Base-by-base conservation (phyloP, 1,284 basidiomycete genomes). In the Dichomitus squalens region DNA sequence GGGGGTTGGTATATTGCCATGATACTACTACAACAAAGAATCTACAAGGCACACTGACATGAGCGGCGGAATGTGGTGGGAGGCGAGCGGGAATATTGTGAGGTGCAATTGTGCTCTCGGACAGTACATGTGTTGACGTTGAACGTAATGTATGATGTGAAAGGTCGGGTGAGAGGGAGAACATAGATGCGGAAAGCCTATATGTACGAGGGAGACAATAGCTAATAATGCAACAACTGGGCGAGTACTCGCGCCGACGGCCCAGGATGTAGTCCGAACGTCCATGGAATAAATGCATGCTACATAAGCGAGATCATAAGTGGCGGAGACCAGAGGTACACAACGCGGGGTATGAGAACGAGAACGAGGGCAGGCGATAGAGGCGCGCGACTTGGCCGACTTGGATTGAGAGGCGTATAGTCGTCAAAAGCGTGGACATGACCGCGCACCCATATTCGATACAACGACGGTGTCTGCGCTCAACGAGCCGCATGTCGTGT, bases 211-310 rank as follows among this genome's bases (percentile, higher is more conserved):
- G 25, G 25, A 33, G 29, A 20, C 27, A 7, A 41, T 44, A 51
- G 33, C 62, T 64, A 64, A 54, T 64, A 64, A 64, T 64, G 62
- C 62, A 64, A 64, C 62, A 64, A 34, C 41, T 49, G 58, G 48
- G 55, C 53, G 49, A 35, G 33, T 29, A 33, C 40, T 31, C 16
- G 46, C 29, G 18, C 35, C 23, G 27, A 40, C 31, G 23, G 49
- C 49, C 54, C 54, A 51, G 55, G 49, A 57, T 27, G 44, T 49
- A 36, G 55, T 57, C 55, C 55, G 31, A 36, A 48, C 54, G 52
- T 53, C 51, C 52, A 52, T 50, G 40, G 31, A 51, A 58, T 54
- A 57, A 50, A 64, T 64, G 59, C 62, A 64, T 64, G 62, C 62
- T 64, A 64, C 62, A 64, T 64, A 48, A 39, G 52, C 53, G 48